Conservation (phyloP, 176 grass and related monocot genomes). For the Eremochloa ophiuroides region DNA sequence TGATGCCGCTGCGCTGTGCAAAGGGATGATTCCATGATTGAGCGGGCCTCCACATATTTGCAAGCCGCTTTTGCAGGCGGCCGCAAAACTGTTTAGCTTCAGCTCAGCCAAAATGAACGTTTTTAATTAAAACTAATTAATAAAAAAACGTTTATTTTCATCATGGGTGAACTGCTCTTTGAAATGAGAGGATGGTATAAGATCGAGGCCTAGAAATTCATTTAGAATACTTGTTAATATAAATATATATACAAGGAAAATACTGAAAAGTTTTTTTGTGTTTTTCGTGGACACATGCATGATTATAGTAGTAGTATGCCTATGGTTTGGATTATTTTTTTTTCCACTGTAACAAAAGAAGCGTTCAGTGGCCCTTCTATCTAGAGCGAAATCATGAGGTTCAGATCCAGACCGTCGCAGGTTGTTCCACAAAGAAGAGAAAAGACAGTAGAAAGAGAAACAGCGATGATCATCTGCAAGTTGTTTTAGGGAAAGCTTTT, state of each 20-base stretch:
- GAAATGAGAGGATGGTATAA: background rate
- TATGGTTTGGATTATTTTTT: background rate
- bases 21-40: slow-evolving; percentile 41
- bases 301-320: background rate
- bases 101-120: too few species aligned
- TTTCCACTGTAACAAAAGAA: background rate
- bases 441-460: background rate
- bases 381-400: background rate
- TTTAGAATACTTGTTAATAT: too few species aligned
- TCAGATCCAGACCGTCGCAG: slow-evolving; percentile 25
- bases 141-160: too few species aligned
- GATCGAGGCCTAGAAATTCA: background rate
- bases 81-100: too few species aligned
- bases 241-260: background rate
- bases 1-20: background rate
- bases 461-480: background rate
- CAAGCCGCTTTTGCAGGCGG: slow-evolving; percentile 15
- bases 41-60: background rate
- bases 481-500: slow-evolving; percentile 9
- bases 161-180: too few species aligned
- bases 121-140: too few species aligned
- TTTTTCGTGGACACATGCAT: background rate
- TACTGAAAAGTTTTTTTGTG: background rate
- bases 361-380: background rate
- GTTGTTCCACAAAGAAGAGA: slow-evolving; percentile 8